Evolutionary conservation across 2,329 filamentous ascomycete genomes (phyloP), one percentile per base, ranked within the genome.

Genomic region (Aspergillus awamori): DNA sequence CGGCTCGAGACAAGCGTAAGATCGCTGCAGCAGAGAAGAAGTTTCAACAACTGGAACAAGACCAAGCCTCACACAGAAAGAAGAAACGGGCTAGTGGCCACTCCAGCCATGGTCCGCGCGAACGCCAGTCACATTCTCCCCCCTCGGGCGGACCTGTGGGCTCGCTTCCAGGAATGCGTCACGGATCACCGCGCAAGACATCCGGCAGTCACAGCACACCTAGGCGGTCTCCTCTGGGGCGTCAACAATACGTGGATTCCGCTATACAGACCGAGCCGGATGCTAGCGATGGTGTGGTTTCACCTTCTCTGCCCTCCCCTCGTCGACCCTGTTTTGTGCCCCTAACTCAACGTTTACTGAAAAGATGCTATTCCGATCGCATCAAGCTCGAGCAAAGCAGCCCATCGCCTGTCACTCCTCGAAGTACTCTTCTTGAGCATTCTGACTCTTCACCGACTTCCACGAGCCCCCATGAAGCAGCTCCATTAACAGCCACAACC

Each of bases 11-110:
- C 66, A 82, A 82, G 68, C 83, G 86, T 61, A 89, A 89, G 73
- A 80, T 89, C 51, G 84, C 85, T 57, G 85, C 86, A 58, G 83
- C 85, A 45, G 86, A 88, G 67, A 84, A 84, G 65, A 82, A 87
- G 61, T 88, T 88, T 63, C 82, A 86, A 64, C 82, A 86, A 67
- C 78, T 87, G 63, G 86, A 87, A 67, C 79, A 83, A 52, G 84
- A 87, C 62, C 83, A 85, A 60, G 64, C 69, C 15, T 63, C 69
- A 33, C 82, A 81, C 58, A 82, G 79, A 65, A 84, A 83, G 72
- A 85, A 83, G 71, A 85, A 87, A 69, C 79, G 83, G 57, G 81
- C 81, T 59, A 87, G 83, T 69, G 84, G 80, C 47, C 82, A 82
- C 53, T 84, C 83, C 20, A 79, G 74, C 13, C 77, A 84, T 56